These are phyloP conservation scores for Coccinonectria pachysandricola DNA, from an alignment of 2,329 filamentous ascomycete genomes.

Conservation along the genomic window DNA sequence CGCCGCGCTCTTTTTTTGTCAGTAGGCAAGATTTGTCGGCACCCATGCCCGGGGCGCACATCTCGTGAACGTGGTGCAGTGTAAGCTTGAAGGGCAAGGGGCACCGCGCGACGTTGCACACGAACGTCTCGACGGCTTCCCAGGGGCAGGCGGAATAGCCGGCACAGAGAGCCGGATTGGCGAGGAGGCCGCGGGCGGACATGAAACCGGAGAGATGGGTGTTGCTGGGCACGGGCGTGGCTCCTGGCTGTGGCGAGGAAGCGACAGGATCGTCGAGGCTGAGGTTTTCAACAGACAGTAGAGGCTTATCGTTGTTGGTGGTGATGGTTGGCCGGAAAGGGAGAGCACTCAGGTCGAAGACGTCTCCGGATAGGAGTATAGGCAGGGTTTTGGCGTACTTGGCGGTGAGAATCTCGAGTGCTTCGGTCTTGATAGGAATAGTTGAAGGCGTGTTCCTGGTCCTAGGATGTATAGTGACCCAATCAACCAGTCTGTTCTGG, in stretches of 20 bases:
- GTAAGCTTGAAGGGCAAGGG: constrained; percentile 55
- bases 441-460: constrained; percentile 50
- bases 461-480: constrained; percentile 61
- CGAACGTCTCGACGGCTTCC: constrained; percentile 52
- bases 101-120: constrained; percentile 44
- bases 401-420: constrained; percentile 44
- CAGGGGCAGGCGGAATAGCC: constrained; percentile 47
- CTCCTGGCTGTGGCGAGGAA: constrained; percentile 6
- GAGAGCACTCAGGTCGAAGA: constrained; percentile 46
- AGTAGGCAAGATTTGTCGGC: constrained; percentile 42
- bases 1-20: constrained; percentile 43
- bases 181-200: constrained; percentile 57
- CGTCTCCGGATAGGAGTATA: constrained; percentile 58
- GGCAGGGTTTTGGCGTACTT: constrained; percentile 46
- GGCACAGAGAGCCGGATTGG: constrained; percentile 58
- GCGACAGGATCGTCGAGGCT: constrained; percentile 14
- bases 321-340: constrained; percentile 29
- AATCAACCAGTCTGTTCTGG: constrained; percentile 47
- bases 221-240: constrained; percentile 25
- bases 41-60: constrained; percentile 49
- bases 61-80: constrained; percentile 57
- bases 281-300: constrained; percentile 18
- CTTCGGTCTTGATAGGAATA: constrained; percentile 49
- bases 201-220: constrained; percentile 53
- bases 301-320: constrained; percentile 13